Evolutionary conservation across 148 eudicot genomes (phyloP), one percentile per base, ranked within the genome.

Genomic region (Dysphania ambrosioides): DNA sequence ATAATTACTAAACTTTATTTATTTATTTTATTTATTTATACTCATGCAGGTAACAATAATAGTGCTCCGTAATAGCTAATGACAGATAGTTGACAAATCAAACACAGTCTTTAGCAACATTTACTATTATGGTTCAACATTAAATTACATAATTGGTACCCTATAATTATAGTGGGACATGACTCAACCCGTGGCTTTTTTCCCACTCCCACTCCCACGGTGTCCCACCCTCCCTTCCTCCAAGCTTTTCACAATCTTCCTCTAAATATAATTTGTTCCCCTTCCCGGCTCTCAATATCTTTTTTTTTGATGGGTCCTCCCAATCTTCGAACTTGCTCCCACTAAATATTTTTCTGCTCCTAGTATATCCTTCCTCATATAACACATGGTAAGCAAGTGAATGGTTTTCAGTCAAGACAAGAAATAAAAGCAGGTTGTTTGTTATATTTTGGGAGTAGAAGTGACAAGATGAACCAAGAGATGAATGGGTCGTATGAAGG

Each of bases 401-500:
- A n/a, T n/a, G n/a, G n/a, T n/a, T n/a, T n/a, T n/a, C 16, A 1
- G 4, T 49, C 4, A n/a, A n/a, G n/a, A n/a, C n/a, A n/a, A n/a
- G n/a, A n/a, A n/a, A n/a, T n/a, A n/a, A n/a, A n/a, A n/a, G n/a
- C n/a, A n/a, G n/a, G n/a, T n/a, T n/a, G n/a, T n/a, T n/a, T n/a
- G n/a, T n/a, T n/a, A n/a, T 18, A 2, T n/a, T 57, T 57, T n/a
- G 2, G 30, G 15, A 23, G 4, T 34, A 21, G 19, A 57, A 27
- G 6, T 0, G 23, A 36, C n/a, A 44, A 77, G 58, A 82, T 82
- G 86, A 80, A 84, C 57, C 67, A 74, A 3, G 89, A 82, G 64
- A 84, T 80, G 84, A 76, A 76, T 35, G 89, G 84, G 24, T 79
- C 47, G 47, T 83, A 59, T 40, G 78, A n/a, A n/a, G n/a, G 47